Percentiles rank a stretch among this genome's conserved stretches.
phyloP scores from a whole-genome alignment of 208 protist species.

The Naegleria fowleri region DNA sequence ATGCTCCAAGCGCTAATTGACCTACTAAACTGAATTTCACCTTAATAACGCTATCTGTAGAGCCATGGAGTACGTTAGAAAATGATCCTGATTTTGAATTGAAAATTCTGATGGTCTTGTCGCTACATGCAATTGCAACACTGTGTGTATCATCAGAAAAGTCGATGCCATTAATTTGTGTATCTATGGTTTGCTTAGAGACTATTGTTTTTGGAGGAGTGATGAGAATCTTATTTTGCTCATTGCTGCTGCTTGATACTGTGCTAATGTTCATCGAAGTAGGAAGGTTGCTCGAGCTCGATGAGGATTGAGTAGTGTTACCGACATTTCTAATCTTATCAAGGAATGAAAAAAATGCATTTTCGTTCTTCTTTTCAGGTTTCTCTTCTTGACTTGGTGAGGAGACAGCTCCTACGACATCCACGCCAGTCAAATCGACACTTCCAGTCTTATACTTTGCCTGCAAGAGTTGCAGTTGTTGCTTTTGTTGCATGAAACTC shows the following conservation, averaged over 20 bases:
- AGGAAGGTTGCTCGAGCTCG: not conserved
- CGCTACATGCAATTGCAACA: not conserved
- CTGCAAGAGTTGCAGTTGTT: not conserved
- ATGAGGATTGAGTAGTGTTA: not conserved
- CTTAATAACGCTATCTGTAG: not conserved
- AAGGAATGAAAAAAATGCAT: not conserved
- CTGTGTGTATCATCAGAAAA: not conserved
- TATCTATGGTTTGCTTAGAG: not conserved
- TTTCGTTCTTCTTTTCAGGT: not conserved
- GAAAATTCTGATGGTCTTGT: not conserved
- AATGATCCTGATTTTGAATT: not conserved
- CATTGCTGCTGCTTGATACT: not conserved
- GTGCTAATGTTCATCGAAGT: not conserved
- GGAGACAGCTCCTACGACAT: not conserved
- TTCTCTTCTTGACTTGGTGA: not conserved
- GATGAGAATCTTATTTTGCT: not conserved
- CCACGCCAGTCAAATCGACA: not conserved
- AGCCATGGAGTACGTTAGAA: not conserved
- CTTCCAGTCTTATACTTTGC: not conserved
- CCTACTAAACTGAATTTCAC: conserved; percentile 33
- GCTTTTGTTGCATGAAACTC: not conserved
- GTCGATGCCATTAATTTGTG: not conserved
- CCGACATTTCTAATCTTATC: not conserved
- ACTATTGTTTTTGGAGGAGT: not conserved
- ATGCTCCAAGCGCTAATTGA: conserved; percentile 43